A percentile compares a stretch with the other conserved stretches of the same genome.
phyloP scores from a whole-genome alignment of 2,329 filamentous ascomycete species.

The Dendryphion nanum region DNA sequence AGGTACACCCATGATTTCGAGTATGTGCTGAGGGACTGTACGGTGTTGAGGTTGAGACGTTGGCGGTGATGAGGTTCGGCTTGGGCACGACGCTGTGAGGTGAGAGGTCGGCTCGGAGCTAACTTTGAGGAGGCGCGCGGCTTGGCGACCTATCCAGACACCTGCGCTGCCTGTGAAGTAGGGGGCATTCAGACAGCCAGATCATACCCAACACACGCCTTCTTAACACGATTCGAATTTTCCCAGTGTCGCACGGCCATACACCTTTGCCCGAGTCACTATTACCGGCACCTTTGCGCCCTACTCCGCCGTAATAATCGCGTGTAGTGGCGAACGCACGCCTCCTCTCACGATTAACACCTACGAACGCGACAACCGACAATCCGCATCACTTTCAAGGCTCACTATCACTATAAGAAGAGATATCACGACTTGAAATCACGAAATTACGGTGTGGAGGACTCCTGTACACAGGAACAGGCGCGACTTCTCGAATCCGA shows the following conservation, averaged over 20 bases:
- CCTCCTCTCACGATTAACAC: slow-evolving; percentile 22
- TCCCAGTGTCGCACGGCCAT: slow-evolving; percentile 31
- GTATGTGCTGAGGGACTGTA: slow-evolving; percentile 13
- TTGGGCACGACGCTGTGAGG: too few relatives aligned
- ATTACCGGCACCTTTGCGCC: slow-evolving; percentile 19
- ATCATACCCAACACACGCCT: slow-evolving; percentile 26
- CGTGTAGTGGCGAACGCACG: slow-evolving; percentile 16
- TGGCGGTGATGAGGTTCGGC: slow-evolving; percentile 4
- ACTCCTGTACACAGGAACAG: too few relatives aligned
- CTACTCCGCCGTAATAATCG: slow-evolving; percentile 21
- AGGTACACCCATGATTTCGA: slow-evolving; percentile 60
- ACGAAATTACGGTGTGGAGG: slow-evolving; percentile 8
- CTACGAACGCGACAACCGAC: slow-evolving; percentile 25
- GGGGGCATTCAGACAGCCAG: slow-evolving; percentile 25
- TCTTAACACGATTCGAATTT: slow-evolving; percentile 22
- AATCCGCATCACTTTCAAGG: slow-evolving; percentile 12
- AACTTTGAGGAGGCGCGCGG: slow-evolving; percentile 8
- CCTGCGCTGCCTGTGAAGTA: slow-evolving; percentile 19
- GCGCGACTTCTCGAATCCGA: slow-evolving; percentile 15
- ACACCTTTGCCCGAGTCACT: slow-evolving; percentile 32
- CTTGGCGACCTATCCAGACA: slow-evolving; percentile 4
- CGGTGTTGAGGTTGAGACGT: slow-evolving; percentile 16
- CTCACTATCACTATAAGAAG: slow-evolving; percentile 2
- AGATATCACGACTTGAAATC: slow-evolving; percentile 6
- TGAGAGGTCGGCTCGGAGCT: slow-evolving; percentile 15